Evolutionary conservation across 2,329 filamentous ascomycete genomes (phyloP).

Genomic region (Mariannaea elegans): DNA sequence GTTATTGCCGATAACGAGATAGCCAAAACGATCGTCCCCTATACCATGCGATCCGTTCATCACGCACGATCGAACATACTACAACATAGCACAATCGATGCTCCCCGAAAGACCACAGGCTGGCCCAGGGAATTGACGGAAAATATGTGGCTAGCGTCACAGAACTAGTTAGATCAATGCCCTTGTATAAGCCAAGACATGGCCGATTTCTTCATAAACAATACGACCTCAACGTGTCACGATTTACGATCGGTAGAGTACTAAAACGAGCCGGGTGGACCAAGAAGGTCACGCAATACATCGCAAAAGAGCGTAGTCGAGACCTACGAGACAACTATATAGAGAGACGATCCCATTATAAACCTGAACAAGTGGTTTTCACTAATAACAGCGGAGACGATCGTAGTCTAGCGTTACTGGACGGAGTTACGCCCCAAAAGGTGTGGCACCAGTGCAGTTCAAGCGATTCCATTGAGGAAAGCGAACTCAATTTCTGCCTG

Average conservation of each 20-base stretch:
- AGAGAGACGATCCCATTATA: conserved; percentile 23
- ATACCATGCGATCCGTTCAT: background rate
- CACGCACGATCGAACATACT: background rate
- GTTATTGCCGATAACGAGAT: background rate
- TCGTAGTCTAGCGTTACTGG: conserved; percentile 23
- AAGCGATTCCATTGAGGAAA: conserved; percentile 30
- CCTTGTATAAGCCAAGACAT: background rate
- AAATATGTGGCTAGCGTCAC: background rate
- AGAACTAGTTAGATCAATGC: conserved; percentile 2
- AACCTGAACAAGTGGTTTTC: conserved; percentile 22
- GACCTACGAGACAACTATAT: conserved; percentile 33
- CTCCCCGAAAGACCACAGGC: background rate
- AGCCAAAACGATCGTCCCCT: background rate
- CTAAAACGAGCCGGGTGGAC: conserved; percentile 4
- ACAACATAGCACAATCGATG: conserved; percentile 1
- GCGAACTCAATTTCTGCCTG: conserved; percentile 22
- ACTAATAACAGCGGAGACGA: conserved; percentile 27
- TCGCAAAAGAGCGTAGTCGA: conserved; percentile 35
- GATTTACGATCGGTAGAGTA: background rate
- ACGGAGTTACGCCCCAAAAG: conserved; percentile 26
- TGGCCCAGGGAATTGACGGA: conserved; percentile 3
- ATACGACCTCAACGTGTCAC: conserved; percentile 2
- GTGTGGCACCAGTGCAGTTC: conserved; percentile 20
- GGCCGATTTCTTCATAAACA: conserved; percentile 5
- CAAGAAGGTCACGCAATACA: conserved; percentile 2